Percentiles rank a stretch among this genome's conserved stretches.
These are phyloP conservation scores for Porphyrellus sp. DNA, from an alignment of 1,284 basidiomycete genomes.

Conservation along the genomic window DNA sequence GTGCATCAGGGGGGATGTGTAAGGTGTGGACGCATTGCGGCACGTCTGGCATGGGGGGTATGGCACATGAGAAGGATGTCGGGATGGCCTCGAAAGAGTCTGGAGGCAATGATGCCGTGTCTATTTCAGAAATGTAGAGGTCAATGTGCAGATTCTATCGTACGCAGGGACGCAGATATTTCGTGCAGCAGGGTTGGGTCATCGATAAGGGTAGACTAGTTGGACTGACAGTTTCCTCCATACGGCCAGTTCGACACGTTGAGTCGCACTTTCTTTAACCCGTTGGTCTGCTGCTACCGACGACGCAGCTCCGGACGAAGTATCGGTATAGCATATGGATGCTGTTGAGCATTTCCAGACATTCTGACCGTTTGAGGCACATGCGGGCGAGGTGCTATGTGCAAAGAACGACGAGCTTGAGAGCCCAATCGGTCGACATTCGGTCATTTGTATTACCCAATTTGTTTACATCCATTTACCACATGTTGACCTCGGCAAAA, in stretches of 20 bases:
- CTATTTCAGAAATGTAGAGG: conserved; percentile 51
- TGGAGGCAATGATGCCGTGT: conserved; percentile 44
- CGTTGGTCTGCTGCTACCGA: no score
- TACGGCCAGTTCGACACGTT: conserved; percentile 56
- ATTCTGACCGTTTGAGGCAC: no score
- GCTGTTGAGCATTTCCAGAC: no score
- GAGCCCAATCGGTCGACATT: no score
- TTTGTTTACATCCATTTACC: no score
- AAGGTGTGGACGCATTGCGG: conserved; percentile 74
- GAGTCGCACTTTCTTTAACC: conserved; percentile 75
- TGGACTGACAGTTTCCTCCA: conserved; percentile 64
- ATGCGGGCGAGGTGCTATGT: no score
- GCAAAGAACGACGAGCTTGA: no score
- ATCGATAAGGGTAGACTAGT: conserved; percentile 6
- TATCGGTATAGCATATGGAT: no score
- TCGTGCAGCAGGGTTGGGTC: conserved; percentile 10
- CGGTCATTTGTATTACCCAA: no score
- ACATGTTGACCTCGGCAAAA: no score
- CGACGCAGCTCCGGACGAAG: no score
- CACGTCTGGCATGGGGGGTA: conserved; percentile 68
- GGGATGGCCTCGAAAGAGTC: conserved; percentile 43
- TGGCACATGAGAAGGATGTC: conserved; percentile 68
- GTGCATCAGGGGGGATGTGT: conserved; percentile 64
- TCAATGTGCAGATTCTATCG: conserved; percentile 70
- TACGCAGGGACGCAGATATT: conserved; percentile 64